A percentile compares a stretch with the other conserved stretches of the same genome.
Evolutionary conservation across 2,329 filamentous ascomycete genomes (phyloP).

Genomic region (Grosmannia clavigera): DNA sequence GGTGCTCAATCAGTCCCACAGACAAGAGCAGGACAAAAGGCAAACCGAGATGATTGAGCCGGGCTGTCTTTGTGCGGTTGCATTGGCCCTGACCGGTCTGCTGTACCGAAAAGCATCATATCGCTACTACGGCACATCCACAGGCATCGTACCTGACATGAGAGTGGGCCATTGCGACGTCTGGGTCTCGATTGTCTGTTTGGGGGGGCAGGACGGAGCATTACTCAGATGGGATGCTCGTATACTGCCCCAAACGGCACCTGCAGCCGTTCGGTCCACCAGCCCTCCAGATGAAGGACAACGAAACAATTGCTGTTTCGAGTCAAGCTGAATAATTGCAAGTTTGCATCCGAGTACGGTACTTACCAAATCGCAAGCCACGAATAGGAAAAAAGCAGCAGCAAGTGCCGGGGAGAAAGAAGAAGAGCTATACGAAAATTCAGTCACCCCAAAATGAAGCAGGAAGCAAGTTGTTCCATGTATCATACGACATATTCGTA

Average conservation of each 20-base stretch:
- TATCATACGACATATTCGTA: not conserved
- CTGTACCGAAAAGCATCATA: not conserved
- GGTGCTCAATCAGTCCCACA: not conserved
- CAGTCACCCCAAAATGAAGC: not conserved
- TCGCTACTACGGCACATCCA: not conserved
- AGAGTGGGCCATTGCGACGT: not conserved
- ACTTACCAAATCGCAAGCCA: too few relatives aligned
- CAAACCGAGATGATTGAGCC: not conserved
- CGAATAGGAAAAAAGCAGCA: not conserved
- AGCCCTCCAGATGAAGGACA: not conserved
- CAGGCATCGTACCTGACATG: not conserved
- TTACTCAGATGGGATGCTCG: not conserved
- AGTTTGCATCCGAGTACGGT: too few relatives aligned
- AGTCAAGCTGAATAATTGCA: not conserved
- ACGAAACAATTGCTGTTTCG: not conserved
- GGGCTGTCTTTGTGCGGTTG: not conserved
- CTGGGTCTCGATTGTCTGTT: too few relatives aligned
- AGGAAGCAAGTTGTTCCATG: not conserved
- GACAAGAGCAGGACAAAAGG: not conserved
- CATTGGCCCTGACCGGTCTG: not conserved
- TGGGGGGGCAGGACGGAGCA: too few relatives aligned
- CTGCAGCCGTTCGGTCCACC: not conserved
- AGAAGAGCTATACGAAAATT: not conserved
- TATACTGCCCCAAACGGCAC: not conserved
- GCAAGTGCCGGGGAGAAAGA: not conserved